Evolutionary conservation across 768 basidiomycete species (phyloP), one percentile per base, ranked within the genome.

Genomic region (Clitopilus passeckerianus): DNA sequence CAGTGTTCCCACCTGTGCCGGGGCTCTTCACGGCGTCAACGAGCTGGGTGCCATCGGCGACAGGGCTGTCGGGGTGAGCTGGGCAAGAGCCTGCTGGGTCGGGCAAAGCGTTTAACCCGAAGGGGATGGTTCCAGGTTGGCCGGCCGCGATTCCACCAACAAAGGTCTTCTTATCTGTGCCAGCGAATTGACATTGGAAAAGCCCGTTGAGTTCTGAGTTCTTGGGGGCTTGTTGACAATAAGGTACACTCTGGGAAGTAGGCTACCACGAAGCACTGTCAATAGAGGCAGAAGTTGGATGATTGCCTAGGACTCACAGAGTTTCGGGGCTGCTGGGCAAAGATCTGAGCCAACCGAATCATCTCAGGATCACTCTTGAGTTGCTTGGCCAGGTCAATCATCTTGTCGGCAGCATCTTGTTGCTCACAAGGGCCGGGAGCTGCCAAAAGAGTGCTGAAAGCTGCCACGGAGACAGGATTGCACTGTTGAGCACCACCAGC

Each of bases 391-490:
- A 81, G 64, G 67, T 79, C 74, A 50, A 85, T 72, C 77, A 84
- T 80, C 15, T 70, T 58, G 61, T 85, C 84, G 23, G 79, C 83
- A 18, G 82, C 73, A 62, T 85, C 66, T 62, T 86, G 84, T 67
- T 86, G 84, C 1, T 76, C 81, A 61, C 83, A 86, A 57, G 76
- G 69, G 24, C 78, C 82, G 0, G 79, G 72, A 5, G 75, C 83
- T 34, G 83, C 82, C n/a, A 89, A 81, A 44, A 90, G 80, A 12
- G 85, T 84, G 37, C 65, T 64, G 65, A 86, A 85, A 0, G 86
- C 80, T 0, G 73, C 74, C 23, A 87, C 75, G 2, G 86, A 80
- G 43, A 82, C 65, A 5, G 80, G 72, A 67, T 85, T 87, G 70
- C 87, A 89, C 63, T 79, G 70, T n/a, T 72, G 56, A 15, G 64